Percentiles rank a stretch among this genome's conserved stretches.
These are phyloP conservation scores for Acarospora socialis DNA, from an alignment of 2,329 filamentous ascomycete species.

Conservation along the genomic window DNA sequence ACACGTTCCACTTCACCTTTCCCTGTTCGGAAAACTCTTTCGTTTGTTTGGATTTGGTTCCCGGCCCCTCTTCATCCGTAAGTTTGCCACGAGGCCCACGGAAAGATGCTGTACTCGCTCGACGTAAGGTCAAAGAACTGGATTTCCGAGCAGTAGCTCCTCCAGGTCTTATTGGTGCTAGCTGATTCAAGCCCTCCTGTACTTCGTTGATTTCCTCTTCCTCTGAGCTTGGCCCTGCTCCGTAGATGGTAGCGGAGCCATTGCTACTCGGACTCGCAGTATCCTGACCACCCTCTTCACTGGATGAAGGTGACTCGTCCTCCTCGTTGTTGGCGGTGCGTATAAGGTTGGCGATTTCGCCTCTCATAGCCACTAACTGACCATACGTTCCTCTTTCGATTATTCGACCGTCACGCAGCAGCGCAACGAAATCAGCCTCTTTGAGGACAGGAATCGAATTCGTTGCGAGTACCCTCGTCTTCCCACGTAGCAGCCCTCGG, in stretches of 20 bases:
- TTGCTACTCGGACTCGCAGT: conserved; percentile 23
- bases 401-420: conserved; percentile 71
- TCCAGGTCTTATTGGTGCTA: conserved; percentile 55
- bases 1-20: conserved; percentile 96
- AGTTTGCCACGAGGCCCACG: conserved; percentile 71
- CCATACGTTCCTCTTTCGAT: conserved; percentile 81
- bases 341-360: conserved; percentile 72
- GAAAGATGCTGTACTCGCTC: conserved; percentile 86
- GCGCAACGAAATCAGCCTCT: conserved; percentile 75
- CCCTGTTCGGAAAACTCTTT: conserved; percentile 89
- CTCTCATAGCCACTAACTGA: conserved; percentile 86
- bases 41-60: conserved; percentile 62
- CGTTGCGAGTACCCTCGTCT: conserved; percentile 85
- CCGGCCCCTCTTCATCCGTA: conserved; percentile 58
- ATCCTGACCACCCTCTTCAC: conserved; percentile 24
- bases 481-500: conserved; percentile 65
- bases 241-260: conserved; percentile 48
- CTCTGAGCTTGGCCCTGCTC: conserved; percentile 35
- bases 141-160: conserved; percentile 42
- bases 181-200: conserved; percentile 59
- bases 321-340: conserved; percentile 49
- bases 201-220: conserved; percentile 41
- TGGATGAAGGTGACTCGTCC: conserved; percentile 26
- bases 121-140: conserved; percentile 68
- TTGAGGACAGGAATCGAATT: conserved; percentile 86